A percentile compares a stretch with the other conserved stretches of the same genome.
phyloP scores from a whole-genome alignment of 306 rosid genomes.

The Alnus glutinosa region DNA sequence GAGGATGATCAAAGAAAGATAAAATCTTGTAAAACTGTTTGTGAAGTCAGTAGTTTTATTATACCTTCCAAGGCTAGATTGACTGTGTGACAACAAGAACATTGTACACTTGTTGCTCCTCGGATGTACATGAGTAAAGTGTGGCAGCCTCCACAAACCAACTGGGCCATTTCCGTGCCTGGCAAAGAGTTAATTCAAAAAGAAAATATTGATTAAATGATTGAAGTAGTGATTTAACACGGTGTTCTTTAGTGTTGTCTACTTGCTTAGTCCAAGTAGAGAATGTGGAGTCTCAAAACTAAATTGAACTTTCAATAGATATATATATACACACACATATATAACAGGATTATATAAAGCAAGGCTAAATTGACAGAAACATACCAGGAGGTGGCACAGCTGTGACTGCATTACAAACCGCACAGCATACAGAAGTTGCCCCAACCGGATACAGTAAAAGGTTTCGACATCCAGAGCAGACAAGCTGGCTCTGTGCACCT shows the following conservation, averaged over 20 bases:
- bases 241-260: not conserved
- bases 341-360: not conserved
- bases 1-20: not conserved
- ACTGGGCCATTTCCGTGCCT: slow-evolving; percentile 99
- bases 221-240: too few relatives aligned
- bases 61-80: slow-evolving; percentile 96
- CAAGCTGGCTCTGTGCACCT: slow-evolving; percentile 95
- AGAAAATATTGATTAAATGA: too few relatives aligned
- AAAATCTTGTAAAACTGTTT: not conserved
- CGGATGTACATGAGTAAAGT: slow-evolving; percentile 97
- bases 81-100: slow-evolving; percentile 98
- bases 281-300: not conserved
- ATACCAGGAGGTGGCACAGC: slow-evolving; percentile 95
- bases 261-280: slow-evolving; percentile 10
- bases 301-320: slow-evolving; percentile 16
- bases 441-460: slow-evolving; percentile 89
- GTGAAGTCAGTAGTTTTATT: not conserved
- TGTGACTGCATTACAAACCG: slow-evolving; percentile 98
- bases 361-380: slow-evolving; percentile 18
- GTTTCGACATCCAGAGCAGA: slow-evolving; percentile 95
- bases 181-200: slow-evolving; percentile 8
- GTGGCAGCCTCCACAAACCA: slow-evolving; percentile 97
- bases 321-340: not conserved
- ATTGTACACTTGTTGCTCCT: slow-evolving; percentile 94
- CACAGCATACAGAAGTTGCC: slow-evolving; percentile 96